A percentile compares a stretch with the other conserved stretches of the same genome.
These are phyloP conservation scores for Diplodia scrobiculata DNA, from an alignment of 2,329 filamentous ascomycete genomes.

Conservation along the genomic window DNA sequence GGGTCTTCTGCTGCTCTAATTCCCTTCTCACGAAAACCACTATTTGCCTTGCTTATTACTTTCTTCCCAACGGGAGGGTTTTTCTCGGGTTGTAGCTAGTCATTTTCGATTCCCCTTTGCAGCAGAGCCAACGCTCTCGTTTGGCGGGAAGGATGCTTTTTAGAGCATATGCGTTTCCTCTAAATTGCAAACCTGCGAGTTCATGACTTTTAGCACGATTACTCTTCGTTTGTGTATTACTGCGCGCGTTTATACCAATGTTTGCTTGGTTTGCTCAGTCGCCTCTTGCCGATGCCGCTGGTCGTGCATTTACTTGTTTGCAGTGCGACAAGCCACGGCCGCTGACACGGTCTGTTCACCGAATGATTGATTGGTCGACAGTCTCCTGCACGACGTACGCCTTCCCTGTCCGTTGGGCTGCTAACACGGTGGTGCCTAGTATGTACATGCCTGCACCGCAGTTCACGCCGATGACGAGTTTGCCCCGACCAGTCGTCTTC, in stretches of 20 bases:
- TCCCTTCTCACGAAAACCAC: slow-evolving; percentile 27
- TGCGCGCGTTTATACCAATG: slow-evolving; percentile 30
- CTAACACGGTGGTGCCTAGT: slow-evolving; percentile 22
- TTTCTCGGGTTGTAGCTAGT: slow-evolving; percentile 31
- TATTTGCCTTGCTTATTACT: slow-evolving; percentile 20
- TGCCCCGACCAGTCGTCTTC: slow-evolving; percentile 10
- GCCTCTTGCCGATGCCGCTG: slow-evolving; percentile 22
- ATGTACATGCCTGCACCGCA: slow-evolving; percentile 28
- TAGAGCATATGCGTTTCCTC: slow-evolving; percentile 30
- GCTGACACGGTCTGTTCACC: slow-evolving; percentile 14
- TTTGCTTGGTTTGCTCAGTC: slow-evolving; percentile 28
- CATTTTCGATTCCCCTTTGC: slow-evolving; percentile 30
- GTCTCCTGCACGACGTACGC: slow-evolving; percentile 5
- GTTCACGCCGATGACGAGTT: slow-evolving; percentile 20
- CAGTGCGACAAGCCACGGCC: slow-evolving; percentile 19
- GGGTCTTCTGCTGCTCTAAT: slow-evolving; percentile 30
- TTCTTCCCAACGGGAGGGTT: slow-evolving; percentile 22
- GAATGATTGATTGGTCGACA: slow-evolving; percentile 24
- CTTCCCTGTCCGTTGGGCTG: slow-evolving; percentile 22
- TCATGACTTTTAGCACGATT: slow-evolving; percentile 27
- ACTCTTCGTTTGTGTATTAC: slow-evolving; percentile 29
- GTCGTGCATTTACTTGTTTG: slow-evolving; percentile 28
- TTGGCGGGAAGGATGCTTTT: slow-evolving; percentile 29
- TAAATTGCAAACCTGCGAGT: slow-evolving; percentile 30
- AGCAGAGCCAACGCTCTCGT: slow-evolving; percentile 26